These are phyloP conservation scores for Salvia hispanica DNA, from an alignment of 257 asterid genomes.

Conservation along the genomic window DNA sequence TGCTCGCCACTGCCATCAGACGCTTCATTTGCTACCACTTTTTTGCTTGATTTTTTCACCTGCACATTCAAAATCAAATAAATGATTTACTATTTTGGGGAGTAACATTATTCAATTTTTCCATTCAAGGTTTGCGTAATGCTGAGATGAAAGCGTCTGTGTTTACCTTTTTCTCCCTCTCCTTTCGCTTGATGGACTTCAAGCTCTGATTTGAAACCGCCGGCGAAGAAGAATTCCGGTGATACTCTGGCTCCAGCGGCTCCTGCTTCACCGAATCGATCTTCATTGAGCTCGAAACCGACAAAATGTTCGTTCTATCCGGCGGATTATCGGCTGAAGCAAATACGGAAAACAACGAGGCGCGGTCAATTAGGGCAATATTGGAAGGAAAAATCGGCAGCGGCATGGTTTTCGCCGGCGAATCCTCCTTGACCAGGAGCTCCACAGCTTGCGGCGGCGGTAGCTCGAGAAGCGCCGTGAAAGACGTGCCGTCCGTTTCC, in stretches of 20 bases:
- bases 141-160: not conserved
- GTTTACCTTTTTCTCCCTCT: constrained; percentile 82
- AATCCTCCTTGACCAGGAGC: constrained; percentile 65
- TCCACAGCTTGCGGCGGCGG: constrained; percentile 90
- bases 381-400: constrained; percentile 66
- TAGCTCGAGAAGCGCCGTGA: constrained; percentile 88
- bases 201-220: constrained; percentile 57
- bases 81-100: not conserved
- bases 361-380: constrained; percentile 61
- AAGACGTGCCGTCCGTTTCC: constrained; percentile 59
- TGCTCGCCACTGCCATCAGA: constrained; percentile 60
- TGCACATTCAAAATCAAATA: constrained; percentile 31
- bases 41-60: constrained; percentile 65
- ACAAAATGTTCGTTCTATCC: constrained; percentile 24
- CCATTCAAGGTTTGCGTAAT: constrained; percentile 1
- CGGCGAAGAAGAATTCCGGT: constrained; percentile 62
- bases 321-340: constrained; percentile 45
- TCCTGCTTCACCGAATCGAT: constrained; percentile 62
- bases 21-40: constrained; percentile 43
- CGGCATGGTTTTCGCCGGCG: constrained; percentile 44
- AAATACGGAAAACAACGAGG: constrained; percentile 66
- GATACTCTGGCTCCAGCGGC: constrained; percentile 61
- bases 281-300: constrained; percentile 35
- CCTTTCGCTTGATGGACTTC: constrained; percentile 71
- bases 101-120: not conserved